phyloP scores from a whole-genome alignment of 768 basidiomycete species.

The Strobilomyces dryophilus region DNA sequence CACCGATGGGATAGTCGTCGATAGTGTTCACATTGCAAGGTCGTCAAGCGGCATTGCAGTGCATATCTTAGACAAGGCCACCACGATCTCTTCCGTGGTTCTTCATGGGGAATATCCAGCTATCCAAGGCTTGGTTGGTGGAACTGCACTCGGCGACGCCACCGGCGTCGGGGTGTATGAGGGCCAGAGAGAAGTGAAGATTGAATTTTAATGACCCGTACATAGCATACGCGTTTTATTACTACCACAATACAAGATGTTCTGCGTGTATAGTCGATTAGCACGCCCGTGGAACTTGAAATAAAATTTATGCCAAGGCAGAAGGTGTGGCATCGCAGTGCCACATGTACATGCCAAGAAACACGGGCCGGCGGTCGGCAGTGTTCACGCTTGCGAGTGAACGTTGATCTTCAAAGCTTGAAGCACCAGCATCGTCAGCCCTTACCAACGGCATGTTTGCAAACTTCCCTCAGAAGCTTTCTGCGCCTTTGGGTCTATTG shows the following conservation, averaged over 20 bases:
- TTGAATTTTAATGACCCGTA: conserved; percentile 12
- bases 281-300: too few relatives aligned
- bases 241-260: background rate
- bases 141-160: conserved; percentile 1
- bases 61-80: conserved; percentile 4
- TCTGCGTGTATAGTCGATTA: background rate
- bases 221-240: background rate
- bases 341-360: too few relatives aligned
- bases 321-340: too few relatives aligned
- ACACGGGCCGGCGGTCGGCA: too few relatives aligned
- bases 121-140: conserved; percentile 7
- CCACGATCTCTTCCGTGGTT: conserved; percentile 8
- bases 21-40: conserved; percentile 11
- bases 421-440: too few relatives aligned
- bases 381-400: too few relatives aligned
- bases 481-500: conserved; percentile 71
- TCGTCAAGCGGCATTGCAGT: conserved; percentile 8
- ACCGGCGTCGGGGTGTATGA: background rate
- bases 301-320: too few relatives aligned
- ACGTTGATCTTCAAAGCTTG: too few relatives aligned
- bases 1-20: background rate
- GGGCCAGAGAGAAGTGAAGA: conserved; percentile 1
- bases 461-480: conserved; percentile 67
- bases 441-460: conserved; percentile 49
- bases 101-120: conserved; percentile 14